Conservation (phyloP, 176 grass and related monocot genomes). For the Aegilops tauschii region DNA sequence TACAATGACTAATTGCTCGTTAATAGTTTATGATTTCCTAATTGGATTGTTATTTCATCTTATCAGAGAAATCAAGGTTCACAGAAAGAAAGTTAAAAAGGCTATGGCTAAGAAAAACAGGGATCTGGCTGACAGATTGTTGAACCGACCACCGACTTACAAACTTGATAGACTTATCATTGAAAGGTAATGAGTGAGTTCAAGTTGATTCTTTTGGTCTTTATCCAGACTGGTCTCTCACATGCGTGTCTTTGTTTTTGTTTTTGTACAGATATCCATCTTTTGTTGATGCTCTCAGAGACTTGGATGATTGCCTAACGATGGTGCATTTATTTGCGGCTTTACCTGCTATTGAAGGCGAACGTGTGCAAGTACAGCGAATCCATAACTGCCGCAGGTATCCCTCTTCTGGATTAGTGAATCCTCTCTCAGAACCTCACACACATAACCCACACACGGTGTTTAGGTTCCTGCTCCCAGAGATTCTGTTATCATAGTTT, state of each 20-base stretch:
- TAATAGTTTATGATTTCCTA: not conserved
- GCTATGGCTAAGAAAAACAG: conserved; percentile 84
- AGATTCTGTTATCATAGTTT: not conserved
- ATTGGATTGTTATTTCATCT: not conserved
- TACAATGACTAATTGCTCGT: not conserved
- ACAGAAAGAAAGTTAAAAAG: conserved; percentile 83
- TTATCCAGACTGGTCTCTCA: not conserved
- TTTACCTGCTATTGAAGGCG: conserved; percentile 91
- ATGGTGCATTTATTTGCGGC: conserved; percentile 97
- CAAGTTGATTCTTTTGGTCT: conserved; percentile 7
- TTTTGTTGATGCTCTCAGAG: conserved; percentile 88
- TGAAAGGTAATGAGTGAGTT: conserved; percentile 57
- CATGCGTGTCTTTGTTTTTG: not conserved
- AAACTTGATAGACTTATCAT: conserved; percentile 89
- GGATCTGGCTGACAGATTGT: conserved; percentile 77
- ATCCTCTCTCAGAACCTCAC: not conserved
- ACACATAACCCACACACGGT: not conserved
- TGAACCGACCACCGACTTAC: conserved; percentile 73
- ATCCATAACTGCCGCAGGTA: conserved; percentile 95
- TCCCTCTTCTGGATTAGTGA: not conserved
- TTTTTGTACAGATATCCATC: conserved; percentile 68
- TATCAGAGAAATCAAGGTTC: conserved; percentile 67
- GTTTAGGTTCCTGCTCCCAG: not conserved
- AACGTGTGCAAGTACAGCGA: conserved; percentile 67
- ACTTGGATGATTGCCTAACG: conserved; percentile 98